Evolutionary conservation across 2,329 filamentous ascomycete genomes (phyloP), one percentile per base, ranked within the genome.

Genomic region (Colletotrichum theobromicola): DNA sequence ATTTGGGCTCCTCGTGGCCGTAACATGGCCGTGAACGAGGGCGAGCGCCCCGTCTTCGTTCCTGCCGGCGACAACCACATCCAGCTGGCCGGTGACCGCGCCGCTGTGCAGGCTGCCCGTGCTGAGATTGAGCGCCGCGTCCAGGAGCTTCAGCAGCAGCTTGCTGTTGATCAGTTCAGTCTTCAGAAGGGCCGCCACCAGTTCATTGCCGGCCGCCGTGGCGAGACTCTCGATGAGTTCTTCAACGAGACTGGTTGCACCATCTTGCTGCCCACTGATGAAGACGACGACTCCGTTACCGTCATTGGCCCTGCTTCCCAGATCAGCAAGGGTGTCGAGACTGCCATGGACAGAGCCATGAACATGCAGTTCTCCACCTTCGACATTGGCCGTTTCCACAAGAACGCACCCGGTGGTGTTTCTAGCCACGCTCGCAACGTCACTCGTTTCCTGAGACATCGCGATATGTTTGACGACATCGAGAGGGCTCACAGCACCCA

Each of bases 171-270:
- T 78, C 93, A 97, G 83, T 87, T 95, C 55, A 91, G 93, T 7
- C 95, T 98, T 78, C 94, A 96, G 83, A 93, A 93, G 76, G 95
- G 95, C 63, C 93, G 95, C 66, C 97, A 98, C 83, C 96, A 98
- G 83, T 98, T 98, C 87, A 97, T 99, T 81, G 93, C 98, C 76
- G 96, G 96, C 66, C 93, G 96, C 76, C 91, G 93, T 76, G 95
- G 94, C 75, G 90, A 94, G 76, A 92, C 94, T 21, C 88, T 95
- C 37, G 92, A 98, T 72, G 92, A 98, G 60, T 98, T 99, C 87
- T 92, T 98, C 77, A 90, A 93, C 60, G 92, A 98, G 80, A 98
- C 97, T 72, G 96, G 96, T 76, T 99, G 97, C 84, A 91, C 94
- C 57, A 93, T 98, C 74, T 90, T 98, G 72, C 85, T 98, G 60